Base-by-base conservation (phyloP, 495 filamentous ascomycete genomes). In the Penicilliopsis zonata region DNA sequence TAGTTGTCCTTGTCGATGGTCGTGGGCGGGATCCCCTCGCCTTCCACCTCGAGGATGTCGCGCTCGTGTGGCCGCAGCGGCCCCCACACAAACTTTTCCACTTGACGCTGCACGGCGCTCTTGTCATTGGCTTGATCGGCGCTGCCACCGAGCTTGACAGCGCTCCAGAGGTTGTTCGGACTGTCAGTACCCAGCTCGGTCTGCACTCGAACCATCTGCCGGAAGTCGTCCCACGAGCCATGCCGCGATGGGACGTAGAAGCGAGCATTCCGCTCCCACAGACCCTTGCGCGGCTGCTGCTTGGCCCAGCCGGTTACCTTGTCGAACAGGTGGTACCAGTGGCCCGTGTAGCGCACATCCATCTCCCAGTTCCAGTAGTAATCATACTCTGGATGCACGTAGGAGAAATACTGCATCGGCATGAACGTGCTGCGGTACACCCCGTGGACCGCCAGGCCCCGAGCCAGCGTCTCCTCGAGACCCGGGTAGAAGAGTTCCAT, bases 301-400 rank as follows among this genome's bases (percentile, higher is more conserved):
- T 70, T 75, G 3, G 88, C 75, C 86, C 85, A 98, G 17, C 48
- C 55, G 25, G 65, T 63, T 23, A 90, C 58, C 45, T 78, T 76
- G 43, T 77, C 69, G 47, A 96, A 82, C 15, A 96, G 63, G 42
- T 94, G 80, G 53, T 93, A 90, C 67, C 80, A 93, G 54, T 98
- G 87, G n/a, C 90, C 92, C 0, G 81, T 94, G 52, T 94, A 94
- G 3, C 90, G 78, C 21, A 85, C 76, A 47, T 98, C 90, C 80
- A 96, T 93, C 57, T 98, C 90, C 86, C 87, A 95, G 46, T 98
- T 86, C 90, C 90, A 98, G 57, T 88, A 82, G 56, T 78, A 83
- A 36, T 96, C 92, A 49, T 90, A 98, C 48, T 95, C 87, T 0
- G 83, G 82, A 51, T 98, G 90, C 24, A 75, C 70, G 41, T 83